Conservation (phyloP, 495 filamentous ascomycete genomes). For the Talaromyces stipitatus region DNA sequence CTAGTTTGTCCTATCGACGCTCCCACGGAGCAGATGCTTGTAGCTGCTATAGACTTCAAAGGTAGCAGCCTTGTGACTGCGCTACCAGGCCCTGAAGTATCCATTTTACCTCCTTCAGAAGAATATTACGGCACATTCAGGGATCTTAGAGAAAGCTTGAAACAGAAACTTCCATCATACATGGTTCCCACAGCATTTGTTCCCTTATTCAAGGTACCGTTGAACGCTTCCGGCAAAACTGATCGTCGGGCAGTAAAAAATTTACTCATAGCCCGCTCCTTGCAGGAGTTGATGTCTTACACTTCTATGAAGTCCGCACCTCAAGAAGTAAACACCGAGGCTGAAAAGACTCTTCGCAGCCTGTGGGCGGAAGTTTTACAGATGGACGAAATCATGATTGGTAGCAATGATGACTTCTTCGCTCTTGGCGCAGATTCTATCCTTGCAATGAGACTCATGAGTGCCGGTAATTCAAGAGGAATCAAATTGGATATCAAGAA, state of each 20-base stretch:
- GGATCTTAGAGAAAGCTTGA: not conserved
- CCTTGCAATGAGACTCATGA: slow-evolving; percentile 36
- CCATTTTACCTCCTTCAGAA: not conserved
- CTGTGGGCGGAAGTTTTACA: not conserved
- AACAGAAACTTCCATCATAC: slow-evolving; percentile 17
- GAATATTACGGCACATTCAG: not conserved
- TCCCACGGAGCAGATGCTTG: not conserved
- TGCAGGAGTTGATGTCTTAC: not conserved
- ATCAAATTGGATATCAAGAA: slow-evolving; percentile 23
- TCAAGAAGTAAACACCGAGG: not conserved
- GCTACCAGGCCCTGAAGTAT: not conserved
- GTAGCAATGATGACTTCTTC: slow-evolving; percentile 33
- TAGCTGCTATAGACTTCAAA: not conserved
- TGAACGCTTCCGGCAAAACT: slow-evolving; percentile 43
- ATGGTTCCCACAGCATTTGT: slow-evolving; percentile 34
- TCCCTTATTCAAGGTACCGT: slow-evolving; percentile 33
- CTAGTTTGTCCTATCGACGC: not conserved
- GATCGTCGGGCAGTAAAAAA: slow-evolving; percentile 40
- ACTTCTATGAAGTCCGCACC: not conserved
- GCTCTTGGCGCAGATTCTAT: slow-evolving; percentile 47
- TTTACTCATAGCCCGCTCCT: not conserved
- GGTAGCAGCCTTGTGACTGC: not conserved
- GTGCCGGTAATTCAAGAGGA: slow-evolving; percentile 16
- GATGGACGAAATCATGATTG: not conserved
- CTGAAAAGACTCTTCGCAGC: not conserved